A percentile compares a stretch with the other conserved stretches of the same genome.
These are phyloP conservation scores for Exsudoporus floridanus DNA, from an alignment of 1,284 basidiomycete species.

Conservation along the genomic window DNA sequence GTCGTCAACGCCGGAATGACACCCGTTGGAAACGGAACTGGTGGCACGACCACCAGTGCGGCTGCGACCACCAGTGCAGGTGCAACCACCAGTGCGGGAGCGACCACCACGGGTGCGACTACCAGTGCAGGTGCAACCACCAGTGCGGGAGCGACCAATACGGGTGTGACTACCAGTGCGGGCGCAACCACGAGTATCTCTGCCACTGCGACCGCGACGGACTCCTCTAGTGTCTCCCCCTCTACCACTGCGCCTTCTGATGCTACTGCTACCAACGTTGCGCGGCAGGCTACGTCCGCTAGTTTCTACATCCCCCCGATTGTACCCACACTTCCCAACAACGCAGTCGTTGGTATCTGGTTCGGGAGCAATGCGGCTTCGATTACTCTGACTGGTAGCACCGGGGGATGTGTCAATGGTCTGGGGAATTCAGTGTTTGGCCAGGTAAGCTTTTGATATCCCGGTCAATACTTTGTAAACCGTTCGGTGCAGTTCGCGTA, in stretches of 20 bases:
- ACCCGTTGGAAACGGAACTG: constrained; percentile 10
- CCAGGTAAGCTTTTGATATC: constrained; percentile 13
- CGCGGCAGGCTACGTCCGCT: constrained; percentile 14
- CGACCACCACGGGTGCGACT: background rate
- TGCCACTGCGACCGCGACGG: background rate
- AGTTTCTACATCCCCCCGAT: constrained; percentile 26
- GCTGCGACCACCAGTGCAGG: background rate
- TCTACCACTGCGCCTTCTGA: background rate
- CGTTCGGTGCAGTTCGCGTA: constrained; percentile 18
- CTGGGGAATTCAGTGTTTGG: constrained; percentile 23
- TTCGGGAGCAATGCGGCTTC: constrained; percentile 28
- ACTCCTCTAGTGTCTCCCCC: background rate
- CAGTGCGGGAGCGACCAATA: no score
- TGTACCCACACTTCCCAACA: constrained; percentile 24
- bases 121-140: background rate
- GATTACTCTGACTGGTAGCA: constrained; percentile 24
- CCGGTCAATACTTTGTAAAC: background rate
- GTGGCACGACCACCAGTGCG: background rate
- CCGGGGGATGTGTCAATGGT: constrained; percentile 26
- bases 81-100: background rate
- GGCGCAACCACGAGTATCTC: no score
- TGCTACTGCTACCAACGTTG: background rate
- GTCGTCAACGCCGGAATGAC: constrained; percentile 29
- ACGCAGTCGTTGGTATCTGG: constrained; percentile 29
- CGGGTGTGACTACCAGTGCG: background rate